Percentiles rank a stretch among this genome's conserved stretches.
Conservation (phyloP, 495 filamentous ascomycete genomes). For the Aspergillus sparsus region DNA sequence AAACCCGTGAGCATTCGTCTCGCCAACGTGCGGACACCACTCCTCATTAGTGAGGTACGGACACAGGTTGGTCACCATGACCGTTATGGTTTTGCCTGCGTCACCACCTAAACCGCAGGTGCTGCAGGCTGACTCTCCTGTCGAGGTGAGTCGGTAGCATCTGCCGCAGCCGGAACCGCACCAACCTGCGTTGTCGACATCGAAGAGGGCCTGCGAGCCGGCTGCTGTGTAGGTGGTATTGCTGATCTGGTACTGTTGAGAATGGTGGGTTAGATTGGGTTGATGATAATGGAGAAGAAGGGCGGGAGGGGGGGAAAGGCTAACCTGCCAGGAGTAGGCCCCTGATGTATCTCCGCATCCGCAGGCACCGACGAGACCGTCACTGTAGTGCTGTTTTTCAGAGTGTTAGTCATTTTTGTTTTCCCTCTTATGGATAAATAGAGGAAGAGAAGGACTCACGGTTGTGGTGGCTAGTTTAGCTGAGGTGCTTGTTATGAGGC, state of each 20-base stretch:
- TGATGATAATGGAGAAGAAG: no score
- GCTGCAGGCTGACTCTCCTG: conserved; percentile 2
- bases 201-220: conserved; percentile 14
- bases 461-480: no score
- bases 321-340: conserved; percentile 14
- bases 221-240: conserved; percentile 11
- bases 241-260: background rate
- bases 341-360: conserved; percentile 11
- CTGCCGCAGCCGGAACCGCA: conserved; percentile 19
- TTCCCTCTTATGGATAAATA: background rate
- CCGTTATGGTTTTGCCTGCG: conserved; percentile 11
- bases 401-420: background rate
- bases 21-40: conserved; percentile 14
- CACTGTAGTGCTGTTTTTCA: conserved; percentile 15
- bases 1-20: conserved; percentile 12
- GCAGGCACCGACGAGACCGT: conserved; percentile 19
- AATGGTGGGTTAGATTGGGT: background rate
- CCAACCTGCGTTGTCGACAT: conserved; percentile 6
- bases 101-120: conserved; percentile 16
- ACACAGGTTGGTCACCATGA: conserved; percentile 20
- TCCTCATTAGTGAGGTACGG: conserved; percentile 14
- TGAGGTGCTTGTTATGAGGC: no score
- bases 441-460: background rate
- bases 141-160: conserved; percentile 15
- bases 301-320: background rate